A percentile compares a stretch with the other conserved stretches of the same genome.
These are phyloP conservation scores for Rhynchosporium agropyri DNA, from an alignment of 2,329 filamentous ascomycete genomes.

Conservation along the genomic window DNA sequence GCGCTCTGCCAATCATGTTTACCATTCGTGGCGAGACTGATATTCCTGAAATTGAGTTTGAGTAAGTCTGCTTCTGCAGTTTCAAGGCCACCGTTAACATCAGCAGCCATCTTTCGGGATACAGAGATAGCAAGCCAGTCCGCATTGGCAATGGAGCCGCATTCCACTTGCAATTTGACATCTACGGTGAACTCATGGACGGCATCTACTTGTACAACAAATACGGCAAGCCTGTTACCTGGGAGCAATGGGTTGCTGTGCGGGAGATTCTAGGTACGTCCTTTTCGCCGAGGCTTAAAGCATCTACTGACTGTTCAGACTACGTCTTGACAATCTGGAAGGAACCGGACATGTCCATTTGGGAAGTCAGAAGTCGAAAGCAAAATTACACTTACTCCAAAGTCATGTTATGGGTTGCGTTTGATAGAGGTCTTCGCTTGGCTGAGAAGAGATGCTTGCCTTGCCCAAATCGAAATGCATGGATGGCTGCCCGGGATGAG, in stretches of 20 bases:
- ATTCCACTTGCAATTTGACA: conserved; percentile 76
- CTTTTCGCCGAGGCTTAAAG: background rate
- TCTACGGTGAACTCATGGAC: conserved; percentile 79
- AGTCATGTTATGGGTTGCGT: conserved; percentile 80
- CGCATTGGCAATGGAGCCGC: conserved; percentile 78
- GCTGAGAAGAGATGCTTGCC: conserved; percentile 76
- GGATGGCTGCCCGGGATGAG: conserved; percentile 66
- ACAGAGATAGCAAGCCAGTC: conserved; percentile 70
- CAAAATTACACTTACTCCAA: conserved; percentile 83
- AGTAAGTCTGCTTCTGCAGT: conserved; percentile 33
- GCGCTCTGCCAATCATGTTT: conserved; percentile 78
- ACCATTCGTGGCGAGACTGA: conserved; percentile 75
- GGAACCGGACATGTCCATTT: conserved; percentile 76
- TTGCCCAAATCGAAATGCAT: conserved; percentile 68
- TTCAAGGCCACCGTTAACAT: conserved; percentile 18
- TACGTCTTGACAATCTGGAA: conserved; percentile 70
- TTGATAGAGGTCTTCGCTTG: conserved; percentile 74
- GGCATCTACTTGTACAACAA: conserved; percentile 79
- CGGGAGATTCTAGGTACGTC: conserved; percentile 60
- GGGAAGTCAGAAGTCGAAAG: conserved; percentile 76
- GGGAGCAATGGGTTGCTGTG: conserved; percentile 75
- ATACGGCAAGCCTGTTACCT: conserved; percentile 74
- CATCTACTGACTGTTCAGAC: conserved; percentile 48
- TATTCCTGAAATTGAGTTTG: conserved; percentile 69
- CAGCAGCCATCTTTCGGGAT: conserved; percentile 67